These are phyloP conservation scores for Amanita subjunquillea DNA, from an alignment of 768 basidiomycete genomes.

Conservation along the genomic window DNA sequence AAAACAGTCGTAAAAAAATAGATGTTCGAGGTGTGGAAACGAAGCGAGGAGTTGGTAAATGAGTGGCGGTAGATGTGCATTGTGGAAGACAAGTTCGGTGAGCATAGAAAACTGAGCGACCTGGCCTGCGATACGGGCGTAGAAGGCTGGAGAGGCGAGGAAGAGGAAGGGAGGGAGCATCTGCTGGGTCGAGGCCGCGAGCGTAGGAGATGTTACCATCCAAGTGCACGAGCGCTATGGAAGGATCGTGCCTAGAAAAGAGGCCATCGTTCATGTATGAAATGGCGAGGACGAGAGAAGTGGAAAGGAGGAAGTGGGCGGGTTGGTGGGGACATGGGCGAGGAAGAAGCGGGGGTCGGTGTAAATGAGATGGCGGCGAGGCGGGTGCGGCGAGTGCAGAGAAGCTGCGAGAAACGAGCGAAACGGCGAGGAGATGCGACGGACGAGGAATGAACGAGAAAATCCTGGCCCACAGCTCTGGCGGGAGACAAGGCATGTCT, in stretches of 20 bases:
- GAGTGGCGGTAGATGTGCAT: conserved; percentile 24
- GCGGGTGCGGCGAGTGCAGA: conserved; percentile 3
- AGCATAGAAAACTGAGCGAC: conserved; percentile 20
- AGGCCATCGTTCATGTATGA: not conserved
- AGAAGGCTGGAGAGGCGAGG: not conserved
- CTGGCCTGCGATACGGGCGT: not conserved
- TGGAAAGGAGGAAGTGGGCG: not conserved
- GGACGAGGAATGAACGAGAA: not conserved
- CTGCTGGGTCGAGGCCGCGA: not conserved
- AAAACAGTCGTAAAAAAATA: conserved; percentile 31
- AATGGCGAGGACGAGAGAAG: not conserved
- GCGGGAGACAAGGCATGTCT: not conserved
- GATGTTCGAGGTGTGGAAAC: conserved; percentile 24
- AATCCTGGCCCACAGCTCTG: not conserved
- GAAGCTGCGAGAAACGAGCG: not conserved
- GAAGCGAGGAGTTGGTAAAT: conserved; percentile 24
- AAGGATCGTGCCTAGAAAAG: not conserved
- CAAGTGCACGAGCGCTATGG: not conserved
- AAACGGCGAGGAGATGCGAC: not conserved
- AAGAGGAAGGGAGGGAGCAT: not conserved
- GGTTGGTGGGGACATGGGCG: conserved; percentile 3
- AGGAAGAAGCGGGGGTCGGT: conserved; percentile 7
- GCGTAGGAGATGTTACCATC: not conserved
- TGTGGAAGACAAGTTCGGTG: conserved; percentile 23
- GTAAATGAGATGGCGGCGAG: conserved; percentile 14